Percentiles rank a stretch among this genome's conserved stretches.
These are phyloP conservation scores for Austroboletus olivaceoglutinosus DNA, from an alignment of 1,284 basidiomycete species.

Conservation along the genomic window DNA sequence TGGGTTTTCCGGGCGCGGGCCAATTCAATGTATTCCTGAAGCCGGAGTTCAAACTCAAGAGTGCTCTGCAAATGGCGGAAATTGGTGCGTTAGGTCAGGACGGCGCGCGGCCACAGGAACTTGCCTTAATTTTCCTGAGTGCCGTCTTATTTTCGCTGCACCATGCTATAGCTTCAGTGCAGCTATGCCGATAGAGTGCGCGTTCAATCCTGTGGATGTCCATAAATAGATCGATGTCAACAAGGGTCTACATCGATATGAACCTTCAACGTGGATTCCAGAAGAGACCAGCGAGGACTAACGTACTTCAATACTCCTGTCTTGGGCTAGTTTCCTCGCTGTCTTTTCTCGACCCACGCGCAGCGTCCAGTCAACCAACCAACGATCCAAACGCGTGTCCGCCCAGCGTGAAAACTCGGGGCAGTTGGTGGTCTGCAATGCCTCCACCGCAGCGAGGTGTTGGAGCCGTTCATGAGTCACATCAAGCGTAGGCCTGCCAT, in stretches of 20 bases:
- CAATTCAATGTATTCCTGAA: conserved; percentile 97
- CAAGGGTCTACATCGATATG: conserved; percentile 57
- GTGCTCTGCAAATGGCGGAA: conserved; percentile 62
- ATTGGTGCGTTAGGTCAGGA: conserved; percentile 12
- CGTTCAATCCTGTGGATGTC: conserved; percentile 85
- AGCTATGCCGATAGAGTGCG: conserved; percentile 74
- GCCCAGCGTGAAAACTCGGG: conserved; percentile 74
- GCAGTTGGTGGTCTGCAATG: conserved; percentile 47
- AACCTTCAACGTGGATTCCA: conserved; percentile 22
- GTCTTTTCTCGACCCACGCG: conserved; percentile 70
- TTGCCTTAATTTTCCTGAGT: conserved; percentile 85
- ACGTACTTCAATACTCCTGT: conserved; percentile 69
- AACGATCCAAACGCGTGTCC: conserved; percentile 79
- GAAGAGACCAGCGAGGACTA: conserved; percentile 12
- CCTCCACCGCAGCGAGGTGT: conserved; percentile 64
- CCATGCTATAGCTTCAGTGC: conserved; percentile 89
- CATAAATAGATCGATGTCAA: conserved; percentile 89
- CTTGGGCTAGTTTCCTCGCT: conserved; percentile 65
- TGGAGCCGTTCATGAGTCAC: conserved; percentile 72
- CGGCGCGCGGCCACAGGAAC: conserved; percentile 20
- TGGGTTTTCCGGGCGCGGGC: conserved; percentile 63
- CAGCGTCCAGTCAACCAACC: conserved; percentile 91
- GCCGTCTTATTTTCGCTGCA: conserved; percentile 95
- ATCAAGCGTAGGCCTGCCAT: conserved; percentile 64
- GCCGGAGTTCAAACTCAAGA: conserved; percentile 91